Conservation (phyloP, 306 rosid genomes). For the Cucurbita ficifolia region DNA sequence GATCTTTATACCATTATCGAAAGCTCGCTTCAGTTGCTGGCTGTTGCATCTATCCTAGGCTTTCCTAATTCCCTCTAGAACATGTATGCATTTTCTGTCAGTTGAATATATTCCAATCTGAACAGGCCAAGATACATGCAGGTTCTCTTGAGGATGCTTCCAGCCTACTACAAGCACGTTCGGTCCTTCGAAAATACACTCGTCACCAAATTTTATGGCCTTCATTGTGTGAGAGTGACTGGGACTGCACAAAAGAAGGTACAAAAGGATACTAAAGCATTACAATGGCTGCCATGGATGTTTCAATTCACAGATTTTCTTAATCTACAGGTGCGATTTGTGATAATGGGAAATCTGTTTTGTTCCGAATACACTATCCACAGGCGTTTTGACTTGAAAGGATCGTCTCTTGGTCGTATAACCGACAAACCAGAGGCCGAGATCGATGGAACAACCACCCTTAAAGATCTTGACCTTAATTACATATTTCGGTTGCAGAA, state of each 20-base stretch:
- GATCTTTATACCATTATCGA: neutral
- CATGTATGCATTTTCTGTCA: neutral
- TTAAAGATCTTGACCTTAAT: conserved; percentile 85
- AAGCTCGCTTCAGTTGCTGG: neutral
- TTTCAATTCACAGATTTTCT: conserved; percentile 2
- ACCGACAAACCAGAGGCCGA: conserved; percentile 69
- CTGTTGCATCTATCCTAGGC: neutral
- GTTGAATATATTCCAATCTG: conserved; percentile 11
- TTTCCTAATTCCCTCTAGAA: neutral
- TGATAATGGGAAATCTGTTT: conserved; percentile 90
- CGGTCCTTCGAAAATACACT: conserved; percentile 75
- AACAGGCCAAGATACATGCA: conserved; percentile 18
- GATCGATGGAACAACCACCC: conserved; percentile 73
- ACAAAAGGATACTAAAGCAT: conserved; percentile 6
- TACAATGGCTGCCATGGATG: neutral
- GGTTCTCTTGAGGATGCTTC: conserved; percentile 91
- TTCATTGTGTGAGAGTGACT: conserved; percentile 70
- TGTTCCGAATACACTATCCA: conserved; percentile 63
- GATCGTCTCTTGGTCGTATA: conserved; percentile 77
- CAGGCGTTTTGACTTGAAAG: conserved; percentile 80
- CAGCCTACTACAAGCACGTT: conserved; percentile 81
- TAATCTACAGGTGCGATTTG: conserved; percentile 68
- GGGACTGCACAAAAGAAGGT: conserved; percentile 87
- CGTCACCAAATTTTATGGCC: conserved; percentile 79
- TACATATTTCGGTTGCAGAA: conserved; percentile 70